These are phyloP conservation scores for Paraphoma sp. DNA, from an alignment of 2,329 filamentous ascomycete species.

Conservation along the genomic window DNA sequence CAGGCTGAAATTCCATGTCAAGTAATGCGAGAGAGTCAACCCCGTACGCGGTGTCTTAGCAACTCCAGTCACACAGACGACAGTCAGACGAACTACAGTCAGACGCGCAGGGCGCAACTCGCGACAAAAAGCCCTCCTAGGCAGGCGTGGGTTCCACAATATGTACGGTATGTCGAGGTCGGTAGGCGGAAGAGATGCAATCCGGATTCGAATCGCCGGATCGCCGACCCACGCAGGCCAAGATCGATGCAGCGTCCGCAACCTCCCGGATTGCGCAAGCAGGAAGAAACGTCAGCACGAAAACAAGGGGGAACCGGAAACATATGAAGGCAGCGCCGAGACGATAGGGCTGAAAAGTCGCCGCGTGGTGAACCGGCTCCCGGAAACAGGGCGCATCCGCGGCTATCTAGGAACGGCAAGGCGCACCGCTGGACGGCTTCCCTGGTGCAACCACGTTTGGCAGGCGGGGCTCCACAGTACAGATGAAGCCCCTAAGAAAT, in stretches of 20 bases:
- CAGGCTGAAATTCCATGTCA: background rate
- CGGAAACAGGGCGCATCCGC: conserved; percentile 13
- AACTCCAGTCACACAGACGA: too few relatives aligned
- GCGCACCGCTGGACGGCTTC: background rate
- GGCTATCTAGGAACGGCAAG: conserved; percentile 1
- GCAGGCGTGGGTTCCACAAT: background rate
- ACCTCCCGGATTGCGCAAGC: background rate
- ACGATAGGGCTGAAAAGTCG: conserved; percentile 10
- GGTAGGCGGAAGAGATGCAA: background rate
- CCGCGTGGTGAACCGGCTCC: background rate
- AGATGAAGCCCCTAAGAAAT: background rate
- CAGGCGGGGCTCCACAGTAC: conserved; percentile 4
- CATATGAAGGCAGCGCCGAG: conserved; percentile 4
- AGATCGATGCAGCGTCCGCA: background rate
- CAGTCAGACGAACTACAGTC: too few relatives aligned
- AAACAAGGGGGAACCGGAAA: conserved; percentile 5
- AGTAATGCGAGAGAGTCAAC: background rate
- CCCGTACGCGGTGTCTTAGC: too few relatives aligned
- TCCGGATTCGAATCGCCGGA: background rate
- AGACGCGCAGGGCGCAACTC: background rate
- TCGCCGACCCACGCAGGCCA: background rate
- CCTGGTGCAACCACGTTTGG: background rate
- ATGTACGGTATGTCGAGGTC: background rate
- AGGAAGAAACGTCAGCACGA: background rate
- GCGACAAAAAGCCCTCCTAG: background rate